Evolutionary conservation across 2,329 filamentous ascomycete genomes (phyloP).

Genomic region (Claviceps africana): DNA sequence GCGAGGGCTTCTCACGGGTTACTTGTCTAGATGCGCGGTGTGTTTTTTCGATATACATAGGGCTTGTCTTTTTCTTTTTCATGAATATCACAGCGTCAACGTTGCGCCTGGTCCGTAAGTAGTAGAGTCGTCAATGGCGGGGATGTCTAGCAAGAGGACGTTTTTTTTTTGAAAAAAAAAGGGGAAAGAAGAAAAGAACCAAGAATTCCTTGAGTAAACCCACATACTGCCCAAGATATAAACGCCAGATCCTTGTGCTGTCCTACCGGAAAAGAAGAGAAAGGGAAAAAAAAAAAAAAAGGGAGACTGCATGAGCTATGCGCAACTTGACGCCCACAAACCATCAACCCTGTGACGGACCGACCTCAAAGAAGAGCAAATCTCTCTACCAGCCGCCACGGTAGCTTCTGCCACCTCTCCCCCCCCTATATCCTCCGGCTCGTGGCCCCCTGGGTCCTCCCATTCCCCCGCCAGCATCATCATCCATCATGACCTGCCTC

Average conservation of each 20-base stretch:
- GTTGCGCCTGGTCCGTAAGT: not conserved
- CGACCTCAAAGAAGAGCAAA: not conserved
- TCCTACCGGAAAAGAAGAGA: not conserved
- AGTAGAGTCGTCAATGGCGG: not conserved
- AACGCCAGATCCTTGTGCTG: not conserved
- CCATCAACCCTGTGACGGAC: not conserved
- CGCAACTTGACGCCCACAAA: not conserved
- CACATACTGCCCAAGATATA: not conserved
- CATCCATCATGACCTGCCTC: conserved; percentile 34
- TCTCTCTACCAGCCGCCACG: conserved; percentile 31
- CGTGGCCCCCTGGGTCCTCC: conserved; percentile 37
- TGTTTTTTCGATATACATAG: not conserved
- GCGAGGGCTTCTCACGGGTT: not conserved
- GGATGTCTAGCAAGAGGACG: not conserved
- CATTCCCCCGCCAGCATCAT: conserved; percentile 19
- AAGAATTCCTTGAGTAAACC: not conserved
- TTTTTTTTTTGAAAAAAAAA: not conserved
- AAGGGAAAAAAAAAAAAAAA: not conserved
- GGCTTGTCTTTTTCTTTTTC: not conserved
- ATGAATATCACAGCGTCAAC: not conserved
- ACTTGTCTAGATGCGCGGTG: too few species aligned
- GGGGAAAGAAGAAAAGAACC: too few species aligned
- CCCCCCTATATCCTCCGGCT: conserved; percentile 40
- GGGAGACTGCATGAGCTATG: not conserved
- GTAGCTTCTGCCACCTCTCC: conserved; percentile 35